Percentiles rank a stretch among this genome's conserved stretches.
These are phyloP conservation scores for Coniferiporia weirii DNA, from an alignment of 1,284 basidiomycete species.

Conservation along the genomic window DNA sequence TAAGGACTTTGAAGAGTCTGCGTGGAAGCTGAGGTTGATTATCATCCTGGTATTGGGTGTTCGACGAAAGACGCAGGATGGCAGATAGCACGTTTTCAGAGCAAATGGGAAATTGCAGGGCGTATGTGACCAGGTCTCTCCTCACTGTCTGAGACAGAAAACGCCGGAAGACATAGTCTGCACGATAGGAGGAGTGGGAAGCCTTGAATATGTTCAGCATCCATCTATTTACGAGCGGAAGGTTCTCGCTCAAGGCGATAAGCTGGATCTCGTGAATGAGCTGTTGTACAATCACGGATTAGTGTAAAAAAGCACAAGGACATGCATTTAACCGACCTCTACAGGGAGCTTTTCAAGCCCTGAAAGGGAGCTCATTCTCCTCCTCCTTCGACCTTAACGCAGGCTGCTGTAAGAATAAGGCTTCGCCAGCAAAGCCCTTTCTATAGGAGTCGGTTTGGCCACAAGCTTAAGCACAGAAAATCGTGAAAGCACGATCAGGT, in stretches of 20 bases:
- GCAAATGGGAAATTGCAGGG: slow-evolving; percentile 65
- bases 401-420: too few species aligned
- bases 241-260: slow-evolving; percentile 49
- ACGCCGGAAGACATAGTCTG: slow-evolving; percentile 52
- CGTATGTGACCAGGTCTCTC: slow-evolving; percentile 39
- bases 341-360: slow-evolving; percentile 11
- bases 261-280: slow-evolving; percentile 71
- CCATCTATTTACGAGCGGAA: slow-evolving; percentile 52
- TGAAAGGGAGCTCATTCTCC: neutral
- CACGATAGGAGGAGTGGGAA: slow-evolving; percentile 48
- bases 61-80: slow-evolving; percentile 32
- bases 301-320: neutral
- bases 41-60: neutral
- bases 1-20: slow-evolving; percentile 53
- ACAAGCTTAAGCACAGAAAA: too few species aligned
- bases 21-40: slow-evolving; percentile 45
- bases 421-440: too few species aligned
- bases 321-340: neutral
- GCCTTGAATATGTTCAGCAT: slow-evolving; percentile 48
- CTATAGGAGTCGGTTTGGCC: too few species aligned
- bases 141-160: slow-evolving; percentile 20
- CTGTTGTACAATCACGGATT: slow-evolving; percentile 32
- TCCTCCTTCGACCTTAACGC: too few species aligned
- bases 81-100: slow-evolving; percentile 47
- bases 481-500: too few species aligned